A percentile compares a stretch with the other conserved stretches of the same genome.
Evolutionary conservation across 2,329 filamentous ascomycete species (phyloP).

Genomic region (Clarireedia hainanense): DNA sequence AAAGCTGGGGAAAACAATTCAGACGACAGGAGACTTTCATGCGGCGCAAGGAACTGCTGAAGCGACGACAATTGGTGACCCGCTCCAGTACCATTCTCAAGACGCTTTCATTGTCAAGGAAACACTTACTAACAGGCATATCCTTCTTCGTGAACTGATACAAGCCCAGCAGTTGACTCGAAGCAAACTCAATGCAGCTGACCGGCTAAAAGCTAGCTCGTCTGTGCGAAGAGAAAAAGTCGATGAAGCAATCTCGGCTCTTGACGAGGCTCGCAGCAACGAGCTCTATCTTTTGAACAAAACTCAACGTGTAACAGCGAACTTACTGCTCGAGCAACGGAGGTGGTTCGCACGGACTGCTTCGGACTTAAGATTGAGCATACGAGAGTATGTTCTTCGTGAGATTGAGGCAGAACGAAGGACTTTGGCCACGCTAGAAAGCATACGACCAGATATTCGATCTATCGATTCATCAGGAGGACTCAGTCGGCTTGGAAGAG

Average conservation of each 20-base stretch:
- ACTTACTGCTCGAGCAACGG: conserved; percentile 79
- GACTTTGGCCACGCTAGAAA: conserved; percentile 87
- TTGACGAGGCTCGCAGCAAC: conserved; percentile 78
- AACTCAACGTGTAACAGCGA: conserved; percentile 80
- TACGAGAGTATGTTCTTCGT: conserved; percentile 87
- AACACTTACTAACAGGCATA: conserved; percentile 93
- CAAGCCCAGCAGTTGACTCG: conserved; percentile 83
- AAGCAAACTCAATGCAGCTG: conserved; percentile 75
- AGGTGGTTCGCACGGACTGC: conserved; percentile 86
- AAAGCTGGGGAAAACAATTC: conserved; percentile 89
- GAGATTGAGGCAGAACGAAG: conserved; percentile 94
- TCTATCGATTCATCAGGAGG: conserved; percentile 88
- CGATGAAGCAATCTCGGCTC: conserved; percentile 85
- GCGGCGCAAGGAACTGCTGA: conserved; percentile 94
- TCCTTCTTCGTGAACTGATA: conserved; percentile 84
- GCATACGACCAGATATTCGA: conserved; percentile 84
- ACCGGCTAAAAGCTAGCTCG: conserved; percentile 78
- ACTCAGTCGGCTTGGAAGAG: conserved; percentile 79
- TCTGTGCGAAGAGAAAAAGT: conserved; percentile 92
- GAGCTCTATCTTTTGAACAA: conserved; percentile 79
- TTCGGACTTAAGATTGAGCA: conserved; percentile 71
- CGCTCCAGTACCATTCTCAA: conserved; percentile 87
- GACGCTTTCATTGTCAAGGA: conserved; percentile 98
- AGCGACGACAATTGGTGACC: conserved; percentile 88
- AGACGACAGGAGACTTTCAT: conserved; percentile 90